Conservation (phyloP, 2,329 filamentous ascomycete genomes). For the Pyrenophora teres region DNA sequence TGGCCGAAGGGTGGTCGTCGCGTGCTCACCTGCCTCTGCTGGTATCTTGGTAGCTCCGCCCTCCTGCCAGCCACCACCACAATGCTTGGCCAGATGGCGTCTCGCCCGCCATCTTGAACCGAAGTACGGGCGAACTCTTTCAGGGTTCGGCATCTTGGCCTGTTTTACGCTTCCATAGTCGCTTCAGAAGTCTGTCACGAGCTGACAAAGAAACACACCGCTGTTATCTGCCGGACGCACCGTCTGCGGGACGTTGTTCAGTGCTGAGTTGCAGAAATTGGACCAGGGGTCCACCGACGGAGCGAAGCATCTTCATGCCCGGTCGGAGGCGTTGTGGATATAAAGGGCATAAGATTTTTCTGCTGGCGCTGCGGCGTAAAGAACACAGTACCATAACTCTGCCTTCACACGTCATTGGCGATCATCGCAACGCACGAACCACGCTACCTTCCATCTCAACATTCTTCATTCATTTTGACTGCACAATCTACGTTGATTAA, state of each 20-base stretch:
- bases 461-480: conserved; percentile 6
- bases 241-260: conserved; percentile 9
- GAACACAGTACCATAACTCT: conserved; percentile 5
- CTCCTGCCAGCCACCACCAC: not conserved
- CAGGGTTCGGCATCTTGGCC: not conserved
- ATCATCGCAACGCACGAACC: conserved; percentile 22
- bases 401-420: conserved; percentile 23
- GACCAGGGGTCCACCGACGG: conserved; percentile 15
- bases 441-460: conserved; percentile 14
- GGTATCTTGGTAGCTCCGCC: not conserved
- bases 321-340: conserved; percentile 11
- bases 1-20: conserved; percentile 19
- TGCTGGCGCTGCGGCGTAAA: not conserved
- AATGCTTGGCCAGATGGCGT: not conserved
- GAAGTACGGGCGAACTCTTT: not conserved
- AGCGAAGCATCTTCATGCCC: conserved; percentile 13
- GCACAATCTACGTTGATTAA: conserved; percentile 14
- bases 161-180: not conserved
- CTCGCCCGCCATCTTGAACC: not conserved
- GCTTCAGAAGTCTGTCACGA: conserved; percentile 5
- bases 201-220: conserved; percentile 11
- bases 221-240: conserved; percentile 21
- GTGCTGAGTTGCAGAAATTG: conserved; percentile 1
- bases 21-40: conserved; percentile 30
- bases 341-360: conserved; percentile 4